Evolutionary conservation across 192 early-diverging fungal species (phyloP), one percentile per base, ranked within the genome.

Genomic region (Backusella australiensis): DNA sequence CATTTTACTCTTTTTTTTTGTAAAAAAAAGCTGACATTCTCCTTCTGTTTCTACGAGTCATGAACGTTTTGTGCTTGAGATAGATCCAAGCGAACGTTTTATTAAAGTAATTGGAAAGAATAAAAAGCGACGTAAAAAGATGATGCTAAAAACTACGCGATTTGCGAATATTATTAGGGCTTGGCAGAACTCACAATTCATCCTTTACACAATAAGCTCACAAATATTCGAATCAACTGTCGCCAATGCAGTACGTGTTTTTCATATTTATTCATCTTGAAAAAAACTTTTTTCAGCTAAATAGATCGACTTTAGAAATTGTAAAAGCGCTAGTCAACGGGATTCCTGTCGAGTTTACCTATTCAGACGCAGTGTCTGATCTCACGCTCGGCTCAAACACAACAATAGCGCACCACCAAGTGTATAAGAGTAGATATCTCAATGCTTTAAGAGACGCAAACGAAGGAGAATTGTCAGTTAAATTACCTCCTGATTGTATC

Each of bases 11-110:
- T 73, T 36, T 15, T 36, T 36, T 32, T 19, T 6, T 12, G 26
- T 63, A 63, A 63, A 63, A 59, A 59, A 63, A 29, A 63, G 12
- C 56, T 72, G n/a, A 53, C 73, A 38, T 3, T 65, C 34, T 76
- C 44, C 52, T 39, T 17, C 69, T 56, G 38, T 73, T 38, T 74
- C 68, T 76, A 88, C 86, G 44, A 86, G 81, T 81, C 86, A 88
- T 74, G 85, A 88, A 71, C 82, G 85, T 49, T 85, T 83, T 42
- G 86, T 86, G 38, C 80, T 88, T 21, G 86, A 88, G 56, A 79
- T 88, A 14, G 85, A 86, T 81, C 84, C 82, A 67, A 69, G 71
- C 49, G 81, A 81, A 26, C 80, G 82, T 65, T 69, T 80, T n/a
- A 77, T 88, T n/a, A 35, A 80, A 78, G 86, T 88, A 86, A 21